Evolutionary conservation across 2,329 filamentous ascomycete species (phyloP).

Genomic region (Colletotrichum sp.): DNA sequence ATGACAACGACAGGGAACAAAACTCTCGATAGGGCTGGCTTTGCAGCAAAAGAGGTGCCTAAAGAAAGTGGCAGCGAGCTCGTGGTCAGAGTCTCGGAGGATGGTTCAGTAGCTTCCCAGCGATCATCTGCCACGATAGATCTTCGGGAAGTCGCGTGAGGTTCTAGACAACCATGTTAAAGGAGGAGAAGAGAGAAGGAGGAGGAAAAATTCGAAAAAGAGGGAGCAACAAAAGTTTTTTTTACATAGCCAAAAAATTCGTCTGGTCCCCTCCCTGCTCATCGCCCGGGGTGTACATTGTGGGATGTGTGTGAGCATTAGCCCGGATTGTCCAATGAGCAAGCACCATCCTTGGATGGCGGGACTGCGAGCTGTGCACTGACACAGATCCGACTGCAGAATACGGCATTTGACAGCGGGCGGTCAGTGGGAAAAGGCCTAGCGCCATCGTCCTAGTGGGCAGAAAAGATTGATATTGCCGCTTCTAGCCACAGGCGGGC

Average conservation of each 20-base stretch:
- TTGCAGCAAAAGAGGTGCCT: background rate
- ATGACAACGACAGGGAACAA: constrained; percentile 2
- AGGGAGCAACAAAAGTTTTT: constrained; percentile 20
- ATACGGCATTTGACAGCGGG: constrained; percentile 7
- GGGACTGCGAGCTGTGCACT: background rate
- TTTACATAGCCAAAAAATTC: constrained; percentile 20
- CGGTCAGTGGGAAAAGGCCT: background rate
- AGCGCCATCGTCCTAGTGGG: background rate
- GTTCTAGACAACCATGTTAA: constrained; percentile 21
- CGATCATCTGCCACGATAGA: constrained; percentile 26
- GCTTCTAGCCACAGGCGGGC: constrained; percentile 15
- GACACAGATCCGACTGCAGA: constrained; percentile 13
- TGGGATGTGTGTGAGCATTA: background rate
- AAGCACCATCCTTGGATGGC: constrained; percentile 7
- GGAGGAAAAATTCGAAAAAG: background rate
- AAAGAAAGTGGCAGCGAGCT: constrained; percentile 16
- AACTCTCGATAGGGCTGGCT: constrained; percentile 5
- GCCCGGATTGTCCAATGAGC: constrained; percentile 18
- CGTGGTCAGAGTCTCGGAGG: constrained; percentile 20
- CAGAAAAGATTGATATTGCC: constrained; percentile 13
- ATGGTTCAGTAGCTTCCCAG: constrained; percentile 22
- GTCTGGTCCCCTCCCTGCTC: constrained; percentile 4
- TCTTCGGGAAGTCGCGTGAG: constrained; percentile 22
- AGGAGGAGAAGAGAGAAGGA: constrained; percentile 18
- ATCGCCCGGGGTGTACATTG: background rate